A percentile compares a stretch with the other conserved stretches of the same genome.
These are phyloP conservation scores for Bombardia bombarda DNA, from an alignment of 495 filamentous ascomycete species.

Conservation along the genomic window DNA sequence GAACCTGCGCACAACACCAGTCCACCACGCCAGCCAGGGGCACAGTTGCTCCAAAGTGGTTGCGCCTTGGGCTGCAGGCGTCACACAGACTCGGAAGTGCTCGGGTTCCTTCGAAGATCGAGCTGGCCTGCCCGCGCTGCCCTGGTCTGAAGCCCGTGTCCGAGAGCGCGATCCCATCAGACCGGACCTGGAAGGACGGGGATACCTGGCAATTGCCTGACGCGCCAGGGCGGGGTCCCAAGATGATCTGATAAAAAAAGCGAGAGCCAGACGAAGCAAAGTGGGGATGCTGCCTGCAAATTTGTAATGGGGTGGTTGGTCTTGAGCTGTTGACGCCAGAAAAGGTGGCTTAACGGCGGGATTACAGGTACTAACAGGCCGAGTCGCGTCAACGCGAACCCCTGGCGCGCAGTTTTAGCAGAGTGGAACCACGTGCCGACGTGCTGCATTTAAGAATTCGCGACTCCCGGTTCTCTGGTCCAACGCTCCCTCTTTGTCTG, in stretches of 20 bases:
- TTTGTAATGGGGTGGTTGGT: not conserved
- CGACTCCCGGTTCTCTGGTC: conserved; percentile 5
- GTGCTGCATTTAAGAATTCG: conserved; percentile 23
- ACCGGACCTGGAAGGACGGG: too few species aligned
- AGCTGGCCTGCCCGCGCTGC: too few species aligned
- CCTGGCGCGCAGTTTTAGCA: conserved; percentile 4
- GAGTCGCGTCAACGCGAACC: conserved; percentile 9
- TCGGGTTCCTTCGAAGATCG: too few species aligned
- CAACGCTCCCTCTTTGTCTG: conserved; percentile 7
- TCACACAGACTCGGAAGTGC: too few species aligned
- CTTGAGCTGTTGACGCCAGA: not conserved
- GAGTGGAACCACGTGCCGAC: conserved; percentile 14
- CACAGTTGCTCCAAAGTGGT: too few species aligned
- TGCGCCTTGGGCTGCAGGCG: too few species aligned
- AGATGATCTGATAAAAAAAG: not conserved
- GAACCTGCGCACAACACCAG: too few species aligned
- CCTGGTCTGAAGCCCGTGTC: too few species aligned
- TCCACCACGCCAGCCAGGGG: too few species aligned
- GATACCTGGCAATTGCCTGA: too few species aligned
- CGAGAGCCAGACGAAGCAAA: too few species aligned
- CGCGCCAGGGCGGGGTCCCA: conserved; percentile 1
- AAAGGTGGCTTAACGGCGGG: not conserved
- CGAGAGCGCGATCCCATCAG: too few species aligned
- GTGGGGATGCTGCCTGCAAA: not conserved
- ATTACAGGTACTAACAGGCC: conserved; percentile 1